Conservation (phyloP, 495 filamentous ascomycete genomes). For the Neurospora sp. region DNA sequence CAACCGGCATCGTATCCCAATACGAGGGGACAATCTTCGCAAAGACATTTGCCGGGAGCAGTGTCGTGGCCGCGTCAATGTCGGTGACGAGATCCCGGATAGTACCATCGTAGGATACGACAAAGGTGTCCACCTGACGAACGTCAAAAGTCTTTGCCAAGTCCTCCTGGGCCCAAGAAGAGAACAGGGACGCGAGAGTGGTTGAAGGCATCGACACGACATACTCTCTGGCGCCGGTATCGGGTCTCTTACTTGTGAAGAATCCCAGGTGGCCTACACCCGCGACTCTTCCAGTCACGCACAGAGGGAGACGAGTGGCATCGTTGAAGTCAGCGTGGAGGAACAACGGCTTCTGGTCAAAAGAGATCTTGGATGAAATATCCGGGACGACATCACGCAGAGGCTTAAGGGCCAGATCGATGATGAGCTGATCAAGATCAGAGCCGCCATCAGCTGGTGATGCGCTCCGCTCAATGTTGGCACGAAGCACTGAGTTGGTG, state of each 20-base stretch:
- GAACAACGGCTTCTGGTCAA: not conserved
- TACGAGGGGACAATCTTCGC: not conserved
- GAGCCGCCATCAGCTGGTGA: not conserved
- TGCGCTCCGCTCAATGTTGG: not conserved
- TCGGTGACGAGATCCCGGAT: not conserved
- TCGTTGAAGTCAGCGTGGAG: not conserved
- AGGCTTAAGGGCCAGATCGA: not conserved
- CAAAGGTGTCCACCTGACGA: not conserved
- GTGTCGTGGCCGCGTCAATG: not conserved
- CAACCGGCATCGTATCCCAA: not conserved
- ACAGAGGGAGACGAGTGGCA: not conserved
- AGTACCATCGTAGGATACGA: not conserved
- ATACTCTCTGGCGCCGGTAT: not conserved
- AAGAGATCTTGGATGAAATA: not conserved
- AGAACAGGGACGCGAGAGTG: not conserved
- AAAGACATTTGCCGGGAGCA: not conserved
- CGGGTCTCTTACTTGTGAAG: not conserved
- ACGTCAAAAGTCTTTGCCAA: not conserved
- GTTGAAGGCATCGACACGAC: not conserved
- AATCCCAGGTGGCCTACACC: not conserved
- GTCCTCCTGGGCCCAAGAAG: not conserved
- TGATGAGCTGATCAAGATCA: not conserved
- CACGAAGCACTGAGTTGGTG: not conserved
- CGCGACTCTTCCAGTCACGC: not conserved
- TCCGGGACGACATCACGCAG: not conserved